Evolutionary conservation across 257 asterid genomes (phyloP), one percentile per base, ranked within the genome.

Genomic region (Solanum virginianum): DNA sequence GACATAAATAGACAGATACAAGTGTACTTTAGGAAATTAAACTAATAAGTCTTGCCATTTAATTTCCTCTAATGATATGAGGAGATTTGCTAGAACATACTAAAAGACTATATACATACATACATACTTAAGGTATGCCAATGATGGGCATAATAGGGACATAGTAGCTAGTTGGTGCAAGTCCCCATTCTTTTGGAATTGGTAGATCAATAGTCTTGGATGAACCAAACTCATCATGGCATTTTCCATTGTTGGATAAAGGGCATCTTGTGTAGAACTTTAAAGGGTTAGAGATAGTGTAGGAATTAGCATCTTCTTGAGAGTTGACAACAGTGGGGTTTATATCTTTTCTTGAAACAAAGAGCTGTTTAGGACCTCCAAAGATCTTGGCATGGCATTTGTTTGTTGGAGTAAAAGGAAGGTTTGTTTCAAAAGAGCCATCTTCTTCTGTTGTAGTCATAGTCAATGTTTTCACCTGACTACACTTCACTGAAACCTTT

Each of bases 161-260:
- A 83, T 95, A 95, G 83, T 91, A 94, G 88, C 97, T 93, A 54
- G 93, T 86, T 36, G 99, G 98, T 66, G 98, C 94, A 3, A 96
- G 86, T 74, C 99, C 99, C 94, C 94, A 93, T 57, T 95, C 99
- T 47, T 91, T 91, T 56, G 98, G 99, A 85, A 95, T 24, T 72
- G 98, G 98, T 47, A 95, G 17, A 88, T 95, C 94, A 84, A 96
- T 83, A 39, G 98, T 95, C 91, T 97, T 92, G 87, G 96, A 91
- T 49, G 98, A 92, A 83, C 88, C 97, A 88, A 94, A 90, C 49
- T 39, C 92, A 70, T 85, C 94, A 66, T 85, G 89, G 80, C 93
- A 88, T 75, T 88, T 87, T 32, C 88, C 92, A 84, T 90, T 47
- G 12, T n/a, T 47, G 54, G 81, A 36, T 49, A 59, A 22, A 53